Evolutionary conservation across 2,329 filamentous ascomycete genomes (phyloP).

Genomic region (Diaporthe citriasiana): DNA sequence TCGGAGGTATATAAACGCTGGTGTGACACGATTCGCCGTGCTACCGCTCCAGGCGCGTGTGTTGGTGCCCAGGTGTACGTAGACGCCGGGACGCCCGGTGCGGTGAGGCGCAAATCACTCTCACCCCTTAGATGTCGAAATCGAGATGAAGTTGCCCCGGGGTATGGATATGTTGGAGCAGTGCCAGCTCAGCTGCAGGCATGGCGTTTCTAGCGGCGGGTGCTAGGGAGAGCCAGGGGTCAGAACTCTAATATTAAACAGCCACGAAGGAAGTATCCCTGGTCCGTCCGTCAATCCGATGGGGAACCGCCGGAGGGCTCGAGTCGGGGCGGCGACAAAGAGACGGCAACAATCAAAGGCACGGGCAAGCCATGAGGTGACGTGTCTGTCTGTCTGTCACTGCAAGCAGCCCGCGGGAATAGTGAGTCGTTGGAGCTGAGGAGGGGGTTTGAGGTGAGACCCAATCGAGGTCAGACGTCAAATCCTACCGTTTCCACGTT

Average conservation of each 20-base stretch:
- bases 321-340: constrained; percentile 13
- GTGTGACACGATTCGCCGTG: constrained; percentile 35
- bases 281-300: not conserved
- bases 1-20: constrained; percentile 21
- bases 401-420: constrained; percentile 18
- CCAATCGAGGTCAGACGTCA: constrained; percentile 28
- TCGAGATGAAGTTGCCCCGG: constrained; percentile 2
- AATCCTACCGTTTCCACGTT: constrained; percentile 26
- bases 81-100: constrained; percentile 26
- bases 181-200: constrained; percentile 25
- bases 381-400: constrained; percentile 5
- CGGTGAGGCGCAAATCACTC: not conserved
- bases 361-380: not conserved
- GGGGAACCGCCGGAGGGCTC: not conserved
- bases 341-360: not conserved
- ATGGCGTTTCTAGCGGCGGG: constrained; percentile 18
- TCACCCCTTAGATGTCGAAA: not conserved
- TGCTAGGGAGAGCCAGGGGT: constrained; percentile 8
- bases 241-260: constrained; percentile 21
- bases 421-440: constrained; percentile 7
- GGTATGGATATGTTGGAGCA: constrained; percentile 22
- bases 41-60: constrained; percentile 35
- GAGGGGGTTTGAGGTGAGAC: constrained; percentile 12
- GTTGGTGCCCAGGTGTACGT: constrained; percentile 3
- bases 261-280: constrained; percentile 13